Evolutionary conservation across 2,329 filamentous ascomycete genomes (phyloP).

Genomic region (Clonostachys rhizophaga): DNA sequence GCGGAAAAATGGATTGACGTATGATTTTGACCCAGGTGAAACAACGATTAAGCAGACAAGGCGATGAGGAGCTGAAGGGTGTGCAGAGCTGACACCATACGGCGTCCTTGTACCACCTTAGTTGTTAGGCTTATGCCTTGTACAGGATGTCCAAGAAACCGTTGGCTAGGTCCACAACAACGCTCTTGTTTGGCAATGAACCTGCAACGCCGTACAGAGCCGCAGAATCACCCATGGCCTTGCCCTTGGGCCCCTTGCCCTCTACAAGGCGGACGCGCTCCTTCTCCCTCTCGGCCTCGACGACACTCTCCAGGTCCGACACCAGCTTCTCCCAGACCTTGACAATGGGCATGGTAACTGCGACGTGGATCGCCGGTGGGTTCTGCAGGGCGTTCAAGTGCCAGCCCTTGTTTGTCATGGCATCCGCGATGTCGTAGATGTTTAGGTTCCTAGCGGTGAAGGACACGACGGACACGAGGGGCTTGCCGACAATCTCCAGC

Average conservation of each 20-base stretch:
- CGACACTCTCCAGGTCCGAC: constrained; percentile 61
- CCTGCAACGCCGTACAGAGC: constrained; percentile 94
- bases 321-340: constrained; percentile 78
- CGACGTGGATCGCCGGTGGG: constrained; percentile 88
- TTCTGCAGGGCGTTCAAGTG: constrained; percentile 92
- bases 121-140: constrained; percentile 57
- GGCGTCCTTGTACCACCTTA: too few species aligned
- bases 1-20: too few species aligned
- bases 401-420: constrained; percentile 81
- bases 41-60: too few species aligned
- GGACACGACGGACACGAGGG: constrained; percentile 85
- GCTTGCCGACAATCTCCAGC: constrained; percentile 76
- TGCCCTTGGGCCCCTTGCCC: constrained; percentile 60
- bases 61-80: too few species aligned
- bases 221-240: constrained; percentile 72
- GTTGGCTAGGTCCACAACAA: constrained; percentile 84
- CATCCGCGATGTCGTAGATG: constrained; percentile 92
- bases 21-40: too few species aligned
- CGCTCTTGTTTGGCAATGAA: constrained; percentile 89
- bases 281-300: constrained; percentile 75
- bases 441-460: constrained; percentile 82
- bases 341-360: constrained; percentile 83
- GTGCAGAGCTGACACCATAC: too few species aligned
- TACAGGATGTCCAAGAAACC: constrained; percentile 93
- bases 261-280: constrained; percentile 68